A percentile compares a stretch with the other conserved stretches of the same genome.
phyloP scores from a whole-genome alignment of 2,329 filamentous ascomycete species.

The Aspergillus carbonarius region DNA sequence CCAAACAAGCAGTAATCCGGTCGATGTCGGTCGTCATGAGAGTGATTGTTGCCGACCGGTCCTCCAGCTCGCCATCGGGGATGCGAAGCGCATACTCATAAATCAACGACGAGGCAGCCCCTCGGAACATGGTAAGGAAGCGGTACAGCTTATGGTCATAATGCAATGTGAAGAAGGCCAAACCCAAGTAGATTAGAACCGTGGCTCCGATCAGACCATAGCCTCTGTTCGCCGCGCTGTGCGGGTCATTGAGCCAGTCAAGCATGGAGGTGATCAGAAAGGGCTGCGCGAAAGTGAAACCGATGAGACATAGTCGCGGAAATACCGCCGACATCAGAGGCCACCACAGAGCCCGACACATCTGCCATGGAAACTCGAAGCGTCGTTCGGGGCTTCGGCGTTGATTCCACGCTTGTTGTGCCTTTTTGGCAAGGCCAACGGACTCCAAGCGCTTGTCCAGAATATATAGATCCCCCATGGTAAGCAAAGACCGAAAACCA shows the following conservation, averaged over 20 bases:
- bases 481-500: background rate
- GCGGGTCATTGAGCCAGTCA: background rate
- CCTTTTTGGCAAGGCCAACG: background rate
- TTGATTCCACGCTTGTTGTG: background rate
- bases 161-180: background rate
- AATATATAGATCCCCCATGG: background rate
- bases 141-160: background rate
- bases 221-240: background rate
- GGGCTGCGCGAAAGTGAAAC: conserved; percentile 20
- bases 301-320: conserved; percentile 23
- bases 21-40: conserved; percentile 1
- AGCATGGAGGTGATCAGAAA: conserved; percentile 28
- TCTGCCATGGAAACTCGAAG: background rate
- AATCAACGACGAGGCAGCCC: background rate
- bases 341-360: conserved; percentile 8
- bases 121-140: background rate
- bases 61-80: background rate
- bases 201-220: background rate
- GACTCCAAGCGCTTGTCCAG: background rate
- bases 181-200: background rate
- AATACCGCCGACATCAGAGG: conserved; percentile 14
- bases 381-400: background rate
- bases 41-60: background rate
- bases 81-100: background rate
- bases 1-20: background rate